phyloP scores from a whole-genome alignment of 2,329 filamentous ascomycete species.

The Ilyonectria mors-panacis region DNA sequence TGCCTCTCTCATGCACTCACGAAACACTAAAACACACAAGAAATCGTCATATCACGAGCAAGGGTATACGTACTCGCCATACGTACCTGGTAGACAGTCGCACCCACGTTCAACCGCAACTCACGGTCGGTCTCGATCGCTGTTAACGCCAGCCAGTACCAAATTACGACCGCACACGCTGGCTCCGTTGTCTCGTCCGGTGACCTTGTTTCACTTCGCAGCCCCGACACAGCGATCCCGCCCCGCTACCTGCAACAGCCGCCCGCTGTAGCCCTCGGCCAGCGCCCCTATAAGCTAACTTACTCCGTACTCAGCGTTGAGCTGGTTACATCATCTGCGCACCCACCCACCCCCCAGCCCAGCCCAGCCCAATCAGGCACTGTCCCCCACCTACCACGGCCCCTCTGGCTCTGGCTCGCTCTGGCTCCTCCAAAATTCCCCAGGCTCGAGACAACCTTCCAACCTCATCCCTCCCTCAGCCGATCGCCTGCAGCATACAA shows the following conservation, averaged over 20 bases:
- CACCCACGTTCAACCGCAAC: slow-evolving; percentile 1
- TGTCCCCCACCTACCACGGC: slow-evolving; percentile 39
- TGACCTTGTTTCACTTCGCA: slow-evolving; percentile 27
- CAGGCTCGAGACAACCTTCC: slow-evolving; percentile 36
- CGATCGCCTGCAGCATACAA: slow-evolving; percentile 20
- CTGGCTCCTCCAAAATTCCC: slow-evolving; percentile 40
- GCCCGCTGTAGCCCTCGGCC: not conserved
- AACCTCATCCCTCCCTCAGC: slow-evolving; percentile 35
- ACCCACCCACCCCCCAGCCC: slow-evolving; percentile 9
- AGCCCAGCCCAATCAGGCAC: slow-evolving; percentile 46
- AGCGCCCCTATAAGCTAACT: slow-evolving; percentile 21
- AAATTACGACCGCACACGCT: not conserved
- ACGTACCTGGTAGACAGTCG: not conserved
- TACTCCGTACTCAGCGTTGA: slow-evolving; percentile 4
- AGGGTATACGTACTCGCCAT: slow-evolving; percentile 10
- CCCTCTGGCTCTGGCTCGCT: slow-evolving; percentile 29
- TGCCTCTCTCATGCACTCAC: not conserved
- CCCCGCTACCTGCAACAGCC: slow-evolving; percentile 28
- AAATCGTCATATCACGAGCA: slow-evolving; percentile 4
- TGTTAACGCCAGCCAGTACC: not conserved
- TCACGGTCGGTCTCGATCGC: not conserved
- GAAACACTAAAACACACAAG: slow-evolving; percentile 6
- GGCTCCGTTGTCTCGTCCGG: slow-evolving; percentile 5
- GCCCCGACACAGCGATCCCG: slow-evolving; percentile 31
- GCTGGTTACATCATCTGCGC: slow-evolving; percentile 43